Evolutionary conservation across 257 asterid genomes (phyloP), one percentile per base, ranked within the genome.

Genomic region (Solanum bulbocastanum): DNA sequence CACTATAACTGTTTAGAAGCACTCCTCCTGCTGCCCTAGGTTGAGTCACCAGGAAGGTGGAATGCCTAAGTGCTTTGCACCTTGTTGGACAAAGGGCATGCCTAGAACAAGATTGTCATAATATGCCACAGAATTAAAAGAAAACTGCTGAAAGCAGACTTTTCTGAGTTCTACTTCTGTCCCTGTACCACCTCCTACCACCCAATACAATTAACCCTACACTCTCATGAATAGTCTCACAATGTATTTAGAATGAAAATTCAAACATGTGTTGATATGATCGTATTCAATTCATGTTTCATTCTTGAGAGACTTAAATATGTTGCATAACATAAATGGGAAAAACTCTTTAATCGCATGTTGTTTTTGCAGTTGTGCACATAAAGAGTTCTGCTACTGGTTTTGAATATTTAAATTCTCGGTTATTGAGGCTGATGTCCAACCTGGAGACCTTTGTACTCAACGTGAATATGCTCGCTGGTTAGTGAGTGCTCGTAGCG

Each of bases 401-500:
- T 83, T 62, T 83, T 65, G 76, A 87, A 90, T 25, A 25, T 13
- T 27, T 40, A 56, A 42, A 84, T 84, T 62, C 84, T 89, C 96
- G 99, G 99, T 97, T 78, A 92, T 97, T 56, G 99, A 97, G 91
- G 96, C 93, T 49, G 96, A 94, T 91, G 94, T 94, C 83, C 98
- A 87, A 90, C 98, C 99, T 83, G 99, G 99, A 88, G 99, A 97
- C 88, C 91, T 97, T 88, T 96, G 98, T 88, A 93, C 98, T 88
- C 98, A 98, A 37, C 94, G 98, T 88, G 99, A 97, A 90, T 96
- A 96, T 92, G 98, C 99, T 42, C 98, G 98, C 56, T 97, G 99
- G 99, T 91, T 97, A 91, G 98, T 97, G 86, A 84, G 90, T 86
- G 97, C 99, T 27, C 95, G 99, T 92, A 91, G 97, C 93, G 91